Conservation (phyloP, 2,329 filamentous ascomycete genomes). For the Coniochaeta pulveracea region DNA sequence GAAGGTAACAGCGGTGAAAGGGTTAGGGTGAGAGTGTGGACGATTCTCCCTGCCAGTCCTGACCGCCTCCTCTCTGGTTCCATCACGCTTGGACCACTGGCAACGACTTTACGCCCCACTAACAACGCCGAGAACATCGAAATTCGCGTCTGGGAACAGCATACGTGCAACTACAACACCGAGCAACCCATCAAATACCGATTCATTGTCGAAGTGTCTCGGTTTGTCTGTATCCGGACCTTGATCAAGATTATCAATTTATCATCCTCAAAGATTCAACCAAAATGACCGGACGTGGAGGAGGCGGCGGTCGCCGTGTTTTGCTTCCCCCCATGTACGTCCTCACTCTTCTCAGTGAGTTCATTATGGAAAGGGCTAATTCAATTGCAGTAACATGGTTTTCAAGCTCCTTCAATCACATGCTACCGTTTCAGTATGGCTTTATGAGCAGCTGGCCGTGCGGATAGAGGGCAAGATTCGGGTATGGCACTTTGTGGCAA, state of each 20-base stretch:
- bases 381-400: conserved; percentile 60
- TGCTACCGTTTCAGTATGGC: conserved; percentile 84
- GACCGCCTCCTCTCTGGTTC: too few species aligned
- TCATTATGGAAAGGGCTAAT: too few species aligned
- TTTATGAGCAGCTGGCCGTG: conserved; percentile 91
- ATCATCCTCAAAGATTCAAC: background rate
- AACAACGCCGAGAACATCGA: background rate
- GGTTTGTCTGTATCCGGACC: background rate
- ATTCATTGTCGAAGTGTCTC: background rate
- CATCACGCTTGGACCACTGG: too few species aligned
- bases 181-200: background rate
- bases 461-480: conserved; percentile 95
- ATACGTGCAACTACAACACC: background rate
- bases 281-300: conserved; percentile 48
- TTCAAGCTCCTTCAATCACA: conserved; percentile 82
- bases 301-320: conserved; percentile 48
- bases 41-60: too few species aligned
- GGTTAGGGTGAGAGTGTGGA: too few species aligned
- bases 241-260: background rate
- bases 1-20: too few species aligned
- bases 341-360: background rate
- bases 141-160: conserved; percentile 4
- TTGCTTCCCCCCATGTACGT: conserved; percentile 42
- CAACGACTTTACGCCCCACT: background rate
- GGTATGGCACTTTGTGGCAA: too few species aligned